Evolutionary conservation across 371 early-diverging fungal genomes (phyloP).

Genomic region (Mucor mucedo): DNA sequence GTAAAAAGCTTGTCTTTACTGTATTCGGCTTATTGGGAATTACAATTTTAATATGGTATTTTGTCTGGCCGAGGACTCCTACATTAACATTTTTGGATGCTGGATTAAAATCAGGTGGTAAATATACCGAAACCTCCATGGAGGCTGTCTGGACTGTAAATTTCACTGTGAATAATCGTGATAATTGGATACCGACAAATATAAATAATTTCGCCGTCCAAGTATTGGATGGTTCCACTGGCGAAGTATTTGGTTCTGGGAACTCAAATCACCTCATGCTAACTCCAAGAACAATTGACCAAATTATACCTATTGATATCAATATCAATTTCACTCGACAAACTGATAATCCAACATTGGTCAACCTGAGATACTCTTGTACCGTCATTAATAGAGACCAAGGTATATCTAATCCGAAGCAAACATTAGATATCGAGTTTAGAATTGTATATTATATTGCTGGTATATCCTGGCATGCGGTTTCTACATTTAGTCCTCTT

Average conservation of each 20-base stretch:
- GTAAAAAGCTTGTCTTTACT: constrained; percentile 33
- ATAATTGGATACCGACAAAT: constrained; percentile 37
- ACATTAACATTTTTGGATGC: constrained; percentile 28
- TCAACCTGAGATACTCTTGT: constrained; percentile 19
- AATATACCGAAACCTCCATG: constrained; percentile 17
- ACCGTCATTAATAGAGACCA: constrained; percentile 10
- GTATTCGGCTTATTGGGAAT: constrained; percentile 34
- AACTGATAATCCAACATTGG: constrained; percentile 16
- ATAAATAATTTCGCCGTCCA: constrained; percentile 25
- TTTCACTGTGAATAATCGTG: constrained; percentile 34
- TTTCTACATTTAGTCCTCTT: constrained; percentile 24
- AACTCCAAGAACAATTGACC: constrained; percentile 16
- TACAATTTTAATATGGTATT: constrained; percentile 41
- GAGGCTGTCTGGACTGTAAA: constrained; percentile 34
- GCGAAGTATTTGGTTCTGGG: constrained; percentile 24
- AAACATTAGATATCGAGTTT: constrained; percentile 30
- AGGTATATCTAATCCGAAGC: neutral
- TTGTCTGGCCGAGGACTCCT: constrained; percentile 53
- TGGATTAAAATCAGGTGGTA: constrained; percentile 9
- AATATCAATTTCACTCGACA: constrained; percentile 18
- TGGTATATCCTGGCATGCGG: constrained; percentile 34
- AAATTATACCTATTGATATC: constrained; percentile 11
- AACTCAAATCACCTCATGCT: constrained; percentile 20
- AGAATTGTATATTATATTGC: constrained; percentile 33
- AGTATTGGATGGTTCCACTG: constrained; percentile 25